Evolutionary conservation across 228 moss, liverwort and hornwort genomes (phyloP).

Genomic region (Sphagnum magellanicum): DNA sequence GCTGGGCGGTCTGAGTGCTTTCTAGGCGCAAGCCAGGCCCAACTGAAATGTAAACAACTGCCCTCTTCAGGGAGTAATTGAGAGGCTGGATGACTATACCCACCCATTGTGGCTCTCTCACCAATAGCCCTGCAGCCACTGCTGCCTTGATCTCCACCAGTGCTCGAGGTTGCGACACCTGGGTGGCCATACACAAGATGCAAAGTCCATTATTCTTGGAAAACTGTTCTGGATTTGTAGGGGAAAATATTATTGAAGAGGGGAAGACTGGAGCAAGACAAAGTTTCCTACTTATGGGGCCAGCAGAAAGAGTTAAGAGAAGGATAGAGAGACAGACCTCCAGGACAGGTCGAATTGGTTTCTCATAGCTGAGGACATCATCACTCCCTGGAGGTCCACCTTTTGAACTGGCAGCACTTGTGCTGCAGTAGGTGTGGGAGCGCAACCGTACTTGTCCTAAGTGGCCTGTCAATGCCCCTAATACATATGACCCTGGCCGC

Average conservation of each 20-base stretch:
- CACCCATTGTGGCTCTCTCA: slow-evolving; percentile 85
- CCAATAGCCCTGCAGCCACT: slow-evolving; percentile 69
- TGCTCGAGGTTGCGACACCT: slow-evolving; percentile 83
- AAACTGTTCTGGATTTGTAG: no score
- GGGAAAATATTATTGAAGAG: neutral
- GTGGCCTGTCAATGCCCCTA: slow-evolving; percentile 88
- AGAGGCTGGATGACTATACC: slow-evolving; percentile 77
- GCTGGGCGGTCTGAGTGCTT: slow-evolving; percentile 50
- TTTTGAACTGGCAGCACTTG: slow-evolving; percentile 94
- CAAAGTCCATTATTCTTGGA: no score
- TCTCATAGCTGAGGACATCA: slow-evolving; percentile 87
- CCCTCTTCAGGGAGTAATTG: slow-evolving; percentile 71
- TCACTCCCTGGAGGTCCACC: slow-evolving; percentile 96
- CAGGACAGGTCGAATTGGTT: slow-evolving; percentile 84
- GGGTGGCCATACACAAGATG: neutral
- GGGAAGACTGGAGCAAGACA: neutral
- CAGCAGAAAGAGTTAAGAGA: neutral
- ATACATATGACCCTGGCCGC: slow-evolving; percentile 82
- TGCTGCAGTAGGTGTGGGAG: slow-evolving; percentile 87
- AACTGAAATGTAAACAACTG: slow-evolving; percentile 53
- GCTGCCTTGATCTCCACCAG: slow-evolving; percentile 71
- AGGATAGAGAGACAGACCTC: slow-evolving; percentile 40
- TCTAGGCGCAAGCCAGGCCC: slow-evolving; percentile 61
- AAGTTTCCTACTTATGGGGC: no score
- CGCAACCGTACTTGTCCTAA: slow-evolving; percentile 88